Evolutionary conservation across 208 protist genomes (phyloP), one percentile per base, ranked within the genome.

Genomic region (Leishmania gerbilli): DNA sequence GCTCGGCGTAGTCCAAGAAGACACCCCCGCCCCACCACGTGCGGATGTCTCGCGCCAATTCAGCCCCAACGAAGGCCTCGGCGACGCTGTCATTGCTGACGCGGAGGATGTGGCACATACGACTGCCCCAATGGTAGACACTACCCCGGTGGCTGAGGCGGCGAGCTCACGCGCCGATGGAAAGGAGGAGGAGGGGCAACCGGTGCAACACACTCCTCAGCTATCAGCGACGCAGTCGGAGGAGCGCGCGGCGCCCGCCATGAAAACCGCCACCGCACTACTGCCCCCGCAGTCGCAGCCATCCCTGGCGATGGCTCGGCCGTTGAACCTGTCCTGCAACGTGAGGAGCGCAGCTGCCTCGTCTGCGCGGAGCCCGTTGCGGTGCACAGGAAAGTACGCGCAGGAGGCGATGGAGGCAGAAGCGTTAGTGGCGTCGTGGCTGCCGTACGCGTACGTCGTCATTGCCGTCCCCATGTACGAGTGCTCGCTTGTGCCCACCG

Each of bases 381-480:
- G 56, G 49, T 82, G 76, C 76, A 74, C 64, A 37, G 65, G 79
- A 55, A 77, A 79, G 65, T 87, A 84, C 76, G 79, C 80, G 5
- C 67, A 67, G 27, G 79, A 83, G 47, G 77, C 69, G 42, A 82
- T 84, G 77, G 74, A 82, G 69, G 75, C 72, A 21, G 82, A 88
- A 47, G 67, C 80, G 55, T 69, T 85, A 34, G 45, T 76, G 68
- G 85, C 87, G 71, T n/a, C 83, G 42, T 94, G 87, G 84, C 68
- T 94, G 42, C 91, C 91, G 15, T 87, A 87, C 79, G 84, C 83
- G 40, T 94, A 92, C 81, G 64, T 94, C 67, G 78, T 94, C 42
- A 74, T 94, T 34, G 91, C 86, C 3, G 55, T 91, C 0, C 91
- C 91, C 64, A 89, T 92, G 87, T 94, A 94, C 83, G 88, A 91